Percentiles rank a stretch among this genome's conserved stretches.
These are phyloP conservation scores for Tricholoma matsutake DNA, from an alignment of 768 basidiomycete species.

Conservation along the genomic window DNA sequence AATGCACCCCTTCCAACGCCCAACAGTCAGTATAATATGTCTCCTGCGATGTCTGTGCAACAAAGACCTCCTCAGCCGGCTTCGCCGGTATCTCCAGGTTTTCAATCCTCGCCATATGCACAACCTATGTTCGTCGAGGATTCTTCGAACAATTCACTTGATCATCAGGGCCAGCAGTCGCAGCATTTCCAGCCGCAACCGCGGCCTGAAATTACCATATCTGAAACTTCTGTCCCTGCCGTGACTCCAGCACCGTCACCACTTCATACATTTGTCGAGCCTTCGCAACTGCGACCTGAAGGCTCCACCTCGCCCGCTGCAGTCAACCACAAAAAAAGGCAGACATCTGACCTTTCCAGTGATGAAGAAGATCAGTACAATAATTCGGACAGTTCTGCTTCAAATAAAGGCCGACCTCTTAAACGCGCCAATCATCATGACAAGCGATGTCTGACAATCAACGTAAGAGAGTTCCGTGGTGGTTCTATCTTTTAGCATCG, in stretches of 20 bases:
- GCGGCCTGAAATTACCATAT: conserved; percentile 12
- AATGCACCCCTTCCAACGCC: conserved; percentile 24
- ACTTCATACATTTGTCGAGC: conserved; percentile 15
- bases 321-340: conserved; percentile 25
- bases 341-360: conserved; percentile 29
- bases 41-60: conserved; percentile 29
- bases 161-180: conserved; percentile 5
- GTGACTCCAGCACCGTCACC: conserved; percentile 33
- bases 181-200: conserved; percentile 7
- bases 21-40: conserved; percentile 23
- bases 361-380: conserved; percentile 26
- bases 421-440: conserved; percentile 62
- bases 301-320: conserved; percentile 6
- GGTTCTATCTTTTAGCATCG: background rate
- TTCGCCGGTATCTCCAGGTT: conserved; percentile 38
- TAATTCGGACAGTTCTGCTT: conserved; percentile 35
- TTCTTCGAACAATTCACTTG: conserved; percentile 29
- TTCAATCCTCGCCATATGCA: conserved; percentile 27
- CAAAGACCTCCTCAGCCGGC: conserved; percentile 25
- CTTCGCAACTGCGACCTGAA: conserved; percentile 13
- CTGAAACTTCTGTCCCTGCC: conserved; percentile 20
- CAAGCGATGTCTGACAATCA: conserved; percentile 61
- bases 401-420: conserved; percentile 27
- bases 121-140: conserved; percentile 37
- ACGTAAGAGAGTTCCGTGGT: conserved; percentile 38